Base-by-base conservation (phyloP, 148 eudicot genomes). In the Cornus florida region DNA sequence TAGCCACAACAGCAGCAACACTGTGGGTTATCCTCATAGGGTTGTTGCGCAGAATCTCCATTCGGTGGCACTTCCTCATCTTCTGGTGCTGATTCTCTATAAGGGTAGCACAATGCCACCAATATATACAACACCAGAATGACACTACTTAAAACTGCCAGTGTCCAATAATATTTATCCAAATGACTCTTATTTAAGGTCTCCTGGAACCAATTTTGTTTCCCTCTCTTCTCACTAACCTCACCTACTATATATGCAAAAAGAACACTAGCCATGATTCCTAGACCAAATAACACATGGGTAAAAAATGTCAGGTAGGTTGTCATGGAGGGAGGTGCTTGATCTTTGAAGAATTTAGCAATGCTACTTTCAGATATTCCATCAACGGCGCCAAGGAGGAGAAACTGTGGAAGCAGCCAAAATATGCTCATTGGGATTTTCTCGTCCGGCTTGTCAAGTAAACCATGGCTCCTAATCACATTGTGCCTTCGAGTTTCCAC, bases 161-260 rank as follows among this genome's bases (percentile, higher is more conserved):
- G 77, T 3, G 84, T 85, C 91, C 88, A 88, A 35, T 88, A 90
- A 56, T 84, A 90, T 0, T 83, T 83, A 68, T 90, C 87, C 71
- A 90, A 77, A 0, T 83, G 83, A 60, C 91, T 88, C 78, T 67
- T 76, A 41, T 86, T 88, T 64, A 90, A 67, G 4, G 89, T 88
- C 2, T 77, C 70, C 60, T 87, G 88, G 24, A 90, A 85, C 94
- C 93, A 91, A 75, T 38, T 88, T 22, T 1, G 32, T 24, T 80
- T 83, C n/a, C 86, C 86, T 50, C 64, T 74, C 13, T 66, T 43
- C 20, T 77, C 70, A 19, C 91, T 86, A 5, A 88, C 50, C 81
- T 70, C 78, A 2, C 87, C 89, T 4, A 83, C 89, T 0, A 89
- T 23, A 31, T 79, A 77, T 10, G 80, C 88, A 1, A 76, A 81